Conservation (phyloP, 139 green algal genomes). For the Closterium sp. region DNA sequence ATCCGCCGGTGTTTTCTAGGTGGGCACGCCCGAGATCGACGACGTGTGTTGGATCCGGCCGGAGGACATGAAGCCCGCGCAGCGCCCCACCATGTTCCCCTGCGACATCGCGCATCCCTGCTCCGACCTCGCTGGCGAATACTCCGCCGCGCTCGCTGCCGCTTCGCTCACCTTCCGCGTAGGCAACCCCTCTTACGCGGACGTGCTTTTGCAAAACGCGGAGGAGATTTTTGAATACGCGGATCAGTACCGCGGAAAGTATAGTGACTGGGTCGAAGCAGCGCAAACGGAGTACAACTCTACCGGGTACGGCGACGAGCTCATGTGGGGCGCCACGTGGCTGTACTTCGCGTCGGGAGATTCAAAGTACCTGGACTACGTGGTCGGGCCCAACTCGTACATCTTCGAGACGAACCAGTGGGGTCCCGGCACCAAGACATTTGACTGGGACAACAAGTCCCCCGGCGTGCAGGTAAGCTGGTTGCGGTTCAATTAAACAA, state of each 20-base stretch:
- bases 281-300: slow-evolving; percentile 51
- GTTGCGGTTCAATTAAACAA: background rate
- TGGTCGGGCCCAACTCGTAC: slow-evolving; percentile 7
- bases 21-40: slow-evolving; percentile 32
- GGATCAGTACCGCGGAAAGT: slow-evolving; percentile 57
- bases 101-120: slow-evolving; percentile 52
- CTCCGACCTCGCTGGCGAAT: slow-evolving; percentile 62
- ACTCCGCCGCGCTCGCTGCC: slow-evolving; percentile 68
- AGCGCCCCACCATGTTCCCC: slow-evolving; percentile 28
- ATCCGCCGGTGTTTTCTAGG: slow-evolving; percentile 48
- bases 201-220: slow-evolving; percentile 53
- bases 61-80: slow-evolving; percentile 55
- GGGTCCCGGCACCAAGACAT: background rate
- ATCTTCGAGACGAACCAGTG: slow-evolving; percentile 3
- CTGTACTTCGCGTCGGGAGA: slow-evolving; percentile 66
- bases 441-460: slow-evolving; percentile 38
- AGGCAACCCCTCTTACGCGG: slow-evolving; percentile 47
- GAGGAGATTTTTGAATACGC: slow-evolving; percentile 58
- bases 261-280: slow-evolving; percentile 51
- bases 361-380: slow-evolving; percentile 57
- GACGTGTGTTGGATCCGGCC: slow-evolving; percentile 68
- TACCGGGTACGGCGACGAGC: slow-evolving; percentile 61
- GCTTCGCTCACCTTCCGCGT: slow-evolving; percentile 61
- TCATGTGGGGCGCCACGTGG: slow-evolving; percentile 70
- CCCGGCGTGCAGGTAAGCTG: slow-evolving; percentile 20